These are phyloP conservation scores for Lactifluus volemus DNA, from an alignment of 768 basidiomycete genomes.

Conservation along the genomic window DNA sequence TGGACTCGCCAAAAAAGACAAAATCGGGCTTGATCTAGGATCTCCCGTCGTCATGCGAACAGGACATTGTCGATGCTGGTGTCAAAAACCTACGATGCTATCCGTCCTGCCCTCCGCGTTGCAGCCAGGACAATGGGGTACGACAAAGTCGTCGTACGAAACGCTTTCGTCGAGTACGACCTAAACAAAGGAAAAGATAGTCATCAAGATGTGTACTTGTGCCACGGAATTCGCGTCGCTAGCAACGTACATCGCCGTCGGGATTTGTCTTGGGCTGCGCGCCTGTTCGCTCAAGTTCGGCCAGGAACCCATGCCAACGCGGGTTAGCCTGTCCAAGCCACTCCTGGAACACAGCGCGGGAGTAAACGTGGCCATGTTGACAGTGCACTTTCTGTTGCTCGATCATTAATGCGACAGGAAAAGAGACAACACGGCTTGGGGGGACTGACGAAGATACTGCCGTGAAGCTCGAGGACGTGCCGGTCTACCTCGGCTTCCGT, in stretches of 20 bases:
- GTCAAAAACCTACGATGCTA: constrained; percentile 39
- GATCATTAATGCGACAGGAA: not conserved
- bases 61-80: constrained; percentile 14
- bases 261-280: constrained; percentile 74
- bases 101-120: constrained; percentile 45
- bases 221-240: not conserved
- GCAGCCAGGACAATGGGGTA: constrained; percentile 73
- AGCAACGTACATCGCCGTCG: constrained; percentile 72
- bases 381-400: constrained; percentile 68
- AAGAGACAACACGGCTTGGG: not conserved
- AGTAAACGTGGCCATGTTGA: constrained; percentile 56
- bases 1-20: constrained; percentile 88
- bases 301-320: constrained; percentile 61
- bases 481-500: constrained; percentile 29
- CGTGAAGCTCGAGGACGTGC: constrained; percentile 77
- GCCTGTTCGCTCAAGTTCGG: constrained; percentile 52
- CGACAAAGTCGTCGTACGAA: constrained; percentile 65
- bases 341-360: constrained; percentile 64
- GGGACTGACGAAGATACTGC: constrained; percentile 64
- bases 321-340: constrained; percentile 69
- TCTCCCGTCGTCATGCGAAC: not conserved
- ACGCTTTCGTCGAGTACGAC: constrained; percentile 70
- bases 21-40: constrained; percentile 70
- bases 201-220: not conserved
- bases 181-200: constrained; percentile 29